Percentiles rank a stretch among this genome's conserved stretches.
Conservation (phyloP, 202 grass and related monocot genomes). For the Saccharum hybrid region DNA sequence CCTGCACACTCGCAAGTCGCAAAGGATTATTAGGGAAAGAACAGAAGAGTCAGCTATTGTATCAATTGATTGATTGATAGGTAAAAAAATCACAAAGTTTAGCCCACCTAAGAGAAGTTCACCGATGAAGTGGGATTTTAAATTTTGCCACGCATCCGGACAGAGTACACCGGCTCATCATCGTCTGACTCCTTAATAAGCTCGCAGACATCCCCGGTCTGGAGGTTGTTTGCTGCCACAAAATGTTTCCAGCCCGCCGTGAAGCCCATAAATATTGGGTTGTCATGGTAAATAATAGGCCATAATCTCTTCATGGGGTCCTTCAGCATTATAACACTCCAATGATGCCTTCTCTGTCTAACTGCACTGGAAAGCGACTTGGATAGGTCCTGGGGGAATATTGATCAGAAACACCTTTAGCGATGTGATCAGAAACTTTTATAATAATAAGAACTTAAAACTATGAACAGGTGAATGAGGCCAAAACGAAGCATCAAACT, state of each 20-base stretch:
- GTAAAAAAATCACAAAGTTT: neutral
- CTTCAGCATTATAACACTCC: constrained; percentile 46
- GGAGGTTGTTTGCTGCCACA: constrained; percentile 52
- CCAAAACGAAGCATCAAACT: neutral
- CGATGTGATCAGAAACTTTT: neutral
- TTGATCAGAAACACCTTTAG: neutral
- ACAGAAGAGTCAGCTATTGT: neutral
- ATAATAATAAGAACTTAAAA: neutral
- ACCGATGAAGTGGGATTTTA: neutral
- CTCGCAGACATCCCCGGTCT: constrained; percentile 42
- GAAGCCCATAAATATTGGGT: constrained; percentile 47
- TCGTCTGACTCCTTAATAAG: constrained; percentile 32
- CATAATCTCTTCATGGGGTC: constrained; percentile 60
- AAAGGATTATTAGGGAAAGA: neutral
- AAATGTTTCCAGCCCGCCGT: constrained; percentile 57
- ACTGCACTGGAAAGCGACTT: neutral
- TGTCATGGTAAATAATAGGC: constrained; percentile 60
- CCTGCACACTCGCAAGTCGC: neutral
- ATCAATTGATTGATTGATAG: neutral
- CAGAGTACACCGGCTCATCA: constrained; percentile 43
- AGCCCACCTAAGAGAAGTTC: neutral
- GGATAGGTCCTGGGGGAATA: constrained; percentile 45
- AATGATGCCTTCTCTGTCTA: constrained; percentile 35
- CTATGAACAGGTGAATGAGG: constrained; percentile 1
- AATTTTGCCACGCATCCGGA: constrained; percentile 3